These are phyloP conservation scores for Dictyostelium purpureum DNA, from an alignment of 78 protist genomes.

Conservation along the genomic window DNA sequence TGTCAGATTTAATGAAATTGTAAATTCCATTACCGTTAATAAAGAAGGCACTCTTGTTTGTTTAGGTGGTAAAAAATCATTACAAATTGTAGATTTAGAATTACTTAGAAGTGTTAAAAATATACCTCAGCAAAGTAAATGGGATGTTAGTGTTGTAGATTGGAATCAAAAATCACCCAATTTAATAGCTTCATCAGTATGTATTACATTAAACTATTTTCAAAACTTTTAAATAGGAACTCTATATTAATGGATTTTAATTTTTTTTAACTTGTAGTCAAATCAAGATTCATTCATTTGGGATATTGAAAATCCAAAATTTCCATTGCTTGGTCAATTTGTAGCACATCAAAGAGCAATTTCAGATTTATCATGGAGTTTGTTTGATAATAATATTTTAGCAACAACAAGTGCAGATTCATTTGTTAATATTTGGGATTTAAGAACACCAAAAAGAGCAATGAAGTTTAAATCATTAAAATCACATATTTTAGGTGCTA, in stretches of 20 bases:
- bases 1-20: conserved; percentile 57
- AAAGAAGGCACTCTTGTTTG: conserved; percentile 59
- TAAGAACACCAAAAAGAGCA: conserved; percentile 67
- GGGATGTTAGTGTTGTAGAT: conserved; percentile 79
- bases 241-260: not conserved
- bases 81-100: conserved; percentile 55
- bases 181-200: conserved; percentile 73
- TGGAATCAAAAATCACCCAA: conserved; percentile 64
- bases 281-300: conserved; percentile 55
- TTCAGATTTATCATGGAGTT: conserved; percentile 73
- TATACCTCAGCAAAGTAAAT: conserved; percentile 54
- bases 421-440: conserved; percentile 74
- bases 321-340: conserved; percentile 54
- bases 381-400: conserved; percentile 63
- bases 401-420: conserved; percentile 77
- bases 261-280: not conserved
- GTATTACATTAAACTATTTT: not conserved
- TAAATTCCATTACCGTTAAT: conserved; percentile 74
- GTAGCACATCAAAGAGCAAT: conserved; percentile 57
- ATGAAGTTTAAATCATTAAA: conserved; percentile 36
- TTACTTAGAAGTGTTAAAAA: conserved; percentile 29
- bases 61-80: conserved; percentile 63
- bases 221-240: not conserved
- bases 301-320: conserved; percentile 54
- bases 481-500: conserved; percentile 61